Conservation (phyloP, 73 alveolate species). For the Strombidium stylifer region DNA sequence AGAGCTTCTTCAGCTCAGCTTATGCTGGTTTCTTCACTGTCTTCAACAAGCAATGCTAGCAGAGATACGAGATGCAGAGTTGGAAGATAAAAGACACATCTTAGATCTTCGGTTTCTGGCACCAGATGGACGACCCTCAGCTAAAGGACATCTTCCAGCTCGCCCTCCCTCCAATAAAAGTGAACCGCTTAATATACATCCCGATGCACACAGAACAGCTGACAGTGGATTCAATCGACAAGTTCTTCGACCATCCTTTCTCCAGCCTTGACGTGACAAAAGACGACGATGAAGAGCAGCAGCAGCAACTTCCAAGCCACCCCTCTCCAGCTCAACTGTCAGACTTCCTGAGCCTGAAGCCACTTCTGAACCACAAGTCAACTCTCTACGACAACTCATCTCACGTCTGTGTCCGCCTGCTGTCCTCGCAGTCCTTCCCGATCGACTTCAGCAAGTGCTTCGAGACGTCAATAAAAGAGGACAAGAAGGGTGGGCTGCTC, state of each 20-base stretch:
- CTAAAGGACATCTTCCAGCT: conserved; percentile 2
- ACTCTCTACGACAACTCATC: neutral
- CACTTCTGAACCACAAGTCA: neutral
- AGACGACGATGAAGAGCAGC: too few species aligned
- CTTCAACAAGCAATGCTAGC: conserved; percentile 13
- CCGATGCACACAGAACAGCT: conserved; percentile 45
- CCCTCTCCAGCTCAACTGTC: neutral
- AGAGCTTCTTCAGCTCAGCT: conserved; percentile 5
- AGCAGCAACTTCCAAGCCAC: neutral
- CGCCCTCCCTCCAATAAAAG: conserved; percentile 21
- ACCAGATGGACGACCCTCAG: conserved; percentile 3
- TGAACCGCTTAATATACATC: conserved; percentile 25
- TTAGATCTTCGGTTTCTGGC: neutral
- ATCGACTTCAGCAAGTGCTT: neutral
- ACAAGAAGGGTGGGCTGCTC: neutral
- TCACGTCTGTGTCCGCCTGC: conserved; percentile 17
- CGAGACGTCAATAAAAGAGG: neutral
- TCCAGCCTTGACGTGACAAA: too few species aligned
- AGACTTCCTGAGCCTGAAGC: neutral
- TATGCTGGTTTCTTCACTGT: conserved; percentile 21
- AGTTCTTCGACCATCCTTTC: neutral
- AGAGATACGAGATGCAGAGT: conserved; percentile 15
- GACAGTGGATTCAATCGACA: conserved; percentile 4
- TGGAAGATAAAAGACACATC: conserved; percentile 36
- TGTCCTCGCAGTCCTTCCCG: neutral